These are phyloP conservation scores for Wallacemonas sp. DNA, from an alignment of 208 protist species.

Conservation along the genomic window DNA sequence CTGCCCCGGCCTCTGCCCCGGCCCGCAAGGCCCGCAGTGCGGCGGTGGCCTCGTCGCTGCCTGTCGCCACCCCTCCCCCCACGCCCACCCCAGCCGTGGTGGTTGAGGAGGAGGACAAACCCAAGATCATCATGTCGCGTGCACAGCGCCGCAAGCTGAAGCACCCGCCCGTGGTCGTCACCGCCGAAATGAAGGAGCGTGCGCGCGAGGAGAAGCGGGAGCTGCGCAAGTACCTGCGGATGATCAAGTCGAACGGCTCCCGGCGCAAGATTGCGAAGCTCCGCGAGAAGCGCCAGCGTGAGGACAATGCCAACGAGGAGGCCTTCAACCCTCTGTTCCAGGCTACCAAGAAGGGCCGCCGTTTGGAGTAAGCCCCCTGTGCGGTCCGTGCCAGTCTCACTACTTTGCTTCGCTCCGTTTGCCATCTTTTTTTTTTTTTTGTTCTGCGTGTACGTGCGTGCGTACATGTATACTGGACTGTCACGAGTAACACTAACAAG, in stretches of 20 bases:
- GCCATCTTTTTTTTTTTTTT: constrained; percentile 2
- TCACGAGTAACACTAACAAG: not conserved
- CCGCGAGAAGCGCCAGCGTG: constrained; percentile 68
- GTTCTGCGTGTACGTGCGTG: not conserved
- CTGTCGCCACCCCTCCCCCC: not conserved
- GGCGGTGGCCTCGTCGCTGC: not conserved
- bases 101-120: constrained; percentile 20
- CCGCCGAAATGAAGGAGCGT: constrained; percentile 77
- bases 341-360: constrained; percentile 57
- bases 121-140: constrained; percentile 75
- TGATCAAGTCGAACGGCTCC: constrained; percentile 89
- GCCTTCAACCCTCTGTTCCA: constrained; percentile 41
- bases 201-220: constrained; percentile 76
- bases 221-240: constrained; percentile 81
- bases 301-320: constrained; percentile 65
- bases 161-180: constrained; percentile 73
- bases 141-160: constrained; percentile 79
- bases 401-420: not conserved
- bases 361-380: constrained; percentile 46
- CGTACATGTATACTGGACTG: not conserved
- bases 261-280: constrained; percentile 80
- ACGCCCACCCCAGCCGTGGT: not conserved
- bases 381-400: not conserved
- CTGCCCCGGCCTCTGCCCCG: not conserved
- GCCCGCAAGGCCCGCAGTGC: not conserved